These are phyloP conservation scores for Rhododendron henanense DNA, from an alignment of 148 eudicot genomes.

Conservation along the genomic window DNA sequence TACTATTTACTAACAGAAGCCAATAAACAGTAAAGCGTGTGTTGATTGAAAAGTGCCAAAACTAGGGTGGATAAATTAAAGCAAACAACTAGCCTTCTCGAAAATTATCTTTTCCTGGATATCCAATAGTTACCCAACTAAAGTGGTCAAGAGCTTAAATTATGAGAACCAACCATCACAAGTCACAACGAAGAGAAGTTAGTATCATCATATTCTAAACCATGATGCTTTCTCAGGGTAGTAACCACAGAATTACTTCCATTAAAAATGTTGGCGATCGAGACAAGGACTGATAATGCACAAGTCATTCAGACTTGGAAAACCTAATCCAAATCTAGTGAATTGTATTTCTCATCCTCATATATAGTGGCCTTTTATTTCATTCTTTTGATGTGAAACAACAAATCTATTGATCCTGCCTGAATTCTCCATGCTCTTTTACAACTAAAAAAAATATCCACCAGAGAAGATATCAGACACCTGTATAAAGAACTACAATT, in stretches of 20 bases:
- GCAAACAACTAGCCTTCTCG: not conserved
- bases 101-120: not conserved
- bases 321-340: not conserved
- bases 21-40: not conserved
- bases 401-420: not conserved
- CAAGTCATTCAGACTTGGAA: not conserved
- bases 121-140: not conserved
- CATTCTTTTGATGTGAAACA: not conserved
- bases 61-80: not conserved
- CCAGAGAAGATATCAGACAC: not conserved
- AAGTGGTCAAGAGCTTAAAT: not conserved
- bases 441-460: not conserved
- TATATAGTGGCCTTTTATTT: not conserved
- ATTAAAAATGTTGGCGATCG: not conserved
- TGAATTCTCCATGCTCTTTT: not conserved
- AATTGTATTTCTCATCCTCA: not conserved
- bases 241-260: not conserved
- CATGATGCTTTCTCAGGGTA: not conserved
- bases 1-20: not conserved
- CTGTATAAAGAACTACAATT: not conserved
- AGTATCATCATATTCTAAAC: not conserved
- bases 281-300: not conserved
- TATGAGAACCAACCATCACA: constrained; percentile 6
- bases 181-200: constrained; percentile 4
- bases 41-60: not conserved